A percentile compares a stretch with the other conserved stretches of the same genome.
These are phyloP conservation scores for Carex littledalei DNA, from an alignment of 176 grass and related monocot species.

Conservation along the genomic window DNA sequence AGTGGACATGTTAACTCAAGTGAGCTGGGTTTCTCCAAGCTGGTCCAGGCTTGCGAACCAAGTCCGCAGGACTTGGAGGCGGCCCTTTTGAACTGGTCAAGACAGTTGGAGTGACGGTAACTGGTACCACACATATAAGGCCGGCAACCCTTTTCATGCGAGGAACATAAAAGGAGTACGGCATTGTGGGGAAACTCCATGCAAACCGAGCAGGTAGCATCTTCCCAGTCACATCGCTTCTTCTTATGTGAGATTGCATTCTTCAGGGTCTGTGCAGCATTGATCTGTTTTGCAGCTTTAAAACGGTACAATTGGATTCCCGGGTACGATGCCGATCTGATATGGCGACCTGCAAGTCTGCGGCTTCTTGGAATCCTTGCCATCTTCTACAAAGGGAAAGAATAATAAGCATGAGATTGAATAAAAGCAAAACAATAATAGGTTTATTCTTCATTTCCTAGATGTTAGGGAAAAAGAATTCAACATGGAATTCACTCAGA, in stretches of 20 bases:
- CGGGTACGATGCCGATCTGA: conserved; percentile 65
- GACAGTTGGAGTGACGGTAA: conserved; percentile 80
- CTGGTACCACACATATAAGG: conserved; percentile 98
- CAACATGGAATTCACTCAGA: not conserved
- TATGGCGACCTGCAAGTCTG: conserved; percentile 55
- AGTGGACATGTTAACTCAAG: conserved; percentile 76
- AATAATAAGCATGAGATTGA: not conserved
- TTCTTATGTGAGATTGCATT: conserved; percentile 35
- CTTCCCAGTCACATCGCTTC: conserved; percentile 85
- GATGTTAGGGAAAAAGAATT: not conserved
- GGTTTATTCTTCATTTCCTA: not conserved
- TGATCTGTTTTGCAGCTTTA: conserved; percentile 41
- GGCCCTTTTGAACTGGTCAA: conserved; percentile 94
- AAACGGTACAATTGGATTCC: conserved; percentile 50
- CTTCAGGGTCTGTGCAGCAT: conserved; percentile 23
- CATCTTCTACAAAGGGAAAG: conserved; percentile 42
- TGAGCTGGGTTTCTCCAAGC: conserved; percentile 43
- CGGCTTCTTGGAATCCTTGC: conserved; percentile 56
- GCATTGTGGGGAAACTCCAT: conserved; percentile 96
- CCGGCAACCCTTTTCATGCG: conserved; percentile 87
- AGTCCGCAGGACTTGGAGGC: conserved; percentile 48
- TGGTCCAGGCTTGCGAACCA: conserved; percentile 17
- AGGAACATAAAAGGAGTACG: conserved; percentile 95
- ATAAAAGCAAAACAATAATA: not conserved
- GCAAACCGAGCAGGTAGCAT: conserved; percentile 91